Conservation (phyloP, 2,329 filamentous ascomycete genomes). For the Xylariales sp. region DNA sequence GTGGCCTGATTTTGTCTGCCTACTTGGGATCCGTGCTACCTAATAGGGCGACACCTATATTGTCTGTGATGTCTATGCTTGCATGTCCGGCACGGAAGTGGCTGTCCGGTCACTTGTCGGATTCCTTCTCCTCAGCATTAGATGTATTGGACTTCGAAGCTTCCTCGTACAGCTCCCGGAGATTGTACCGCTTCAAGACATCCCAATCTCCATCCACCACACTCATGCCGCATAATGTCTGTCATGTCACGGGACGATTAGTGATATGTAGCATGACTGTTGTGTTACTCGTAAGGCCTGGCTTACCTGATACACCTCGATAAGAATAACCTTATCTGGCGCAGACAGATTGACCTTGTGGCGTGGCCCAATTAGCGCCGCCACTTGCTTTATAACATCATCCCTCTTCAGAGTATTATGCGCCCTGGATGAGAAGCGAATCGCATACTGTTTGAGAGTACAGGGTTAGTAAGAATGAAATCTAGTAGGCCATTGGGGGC, state of each 20-base stretch:
- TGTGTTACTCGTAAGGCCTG: too few relatives aligned
- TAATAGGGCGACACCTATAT: too few relatives aligned
- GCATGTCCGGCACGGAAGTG: too few relatives aligned
- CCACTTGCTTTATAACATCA: slow-evolving; percentile 67
- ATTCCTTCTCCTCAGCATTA: too few relatives aligned
- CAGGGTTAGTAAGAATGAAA: too few relatives aligned
- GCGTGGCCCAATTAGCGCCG: slow-evolving; percentile 56
- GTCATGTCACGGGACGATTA: too few relatives aligned
- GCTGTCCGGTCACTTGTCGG: too few relatives aligned
- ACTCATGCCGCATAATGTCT: slow-evolving; percentile 75
- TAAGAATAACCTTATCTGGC: slow-evolving; percentile 74
- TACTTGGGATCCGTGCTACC: too few relatives aligned
- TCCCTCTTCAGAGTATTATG: slow-evolving; percentile 65
- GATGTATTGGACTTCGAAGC: slow-evolving; percentile 20
- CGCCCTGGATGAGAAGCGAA: slow-evolving; percentile 72
- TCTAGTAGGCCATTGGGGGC: too few relatives aligned
- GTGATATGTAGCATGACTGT: too few relatives aligned
- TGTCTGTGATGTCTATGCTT: too few relatives aligned
- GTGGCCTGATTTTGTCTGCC: too few relatives aligned
- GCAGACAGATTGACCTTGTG: slow-evolving; percentile 75
- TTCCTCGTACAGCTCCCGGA: slow-evolving; percentile 65
- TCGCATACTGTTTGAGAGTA: slow-evolving; percentile 65
- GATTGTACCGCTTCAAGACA: slow-evolving; percentile 69
- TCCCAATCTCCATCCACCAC: slow-evolving; percentile 75
- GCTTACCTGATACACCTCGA: slow-evolving; percentile 75